Conservation (phyloP, 2,329 filamentous ascomycete genomes). For the Trichoderma gracile region DNA sequence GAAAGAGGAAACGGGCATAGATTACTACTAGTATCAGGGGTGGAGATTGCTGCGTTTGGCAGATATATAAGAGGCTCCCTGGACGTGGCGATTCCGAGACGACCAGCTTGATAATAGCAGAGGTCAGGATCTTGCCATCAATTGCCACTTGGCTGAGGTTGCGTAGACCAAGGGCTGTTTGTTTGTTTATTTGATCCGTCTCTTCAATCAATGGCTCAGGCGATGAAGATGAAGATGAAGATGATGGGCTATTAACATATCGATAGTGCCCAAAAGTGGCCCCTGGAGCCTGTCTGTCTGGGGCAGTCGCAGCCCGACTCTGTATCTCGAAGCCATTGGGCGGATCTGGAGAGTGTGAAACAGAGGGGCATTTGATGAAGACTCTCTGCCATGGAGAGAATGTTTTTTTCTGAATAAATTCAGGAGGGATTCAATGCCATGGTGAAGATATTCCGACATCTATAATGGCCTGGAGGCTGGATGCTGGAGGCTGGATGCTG, state of each 20-base stretch:
- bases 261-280: slow-evolving; percentile 17
- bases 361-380: neutral
- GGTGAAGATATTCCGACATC: neutral
- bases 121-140: too few relatives aligned
- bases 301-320: slow-evolving; percentile 4
- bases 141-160: too few relatives aligned
- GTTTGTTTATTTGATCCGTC: too few relatives aligned
- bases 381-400: neutral
- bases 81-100: neutral
- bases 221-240: too few relatives aligned
- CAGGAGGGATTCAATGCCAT: neutral
- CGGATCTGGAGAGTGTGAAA: neutral
- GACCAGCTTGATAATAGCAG: neutral
- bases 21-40: slow-evolving; percentile 9
- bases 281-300: neutral
- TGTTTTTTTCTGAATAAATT: neutral
- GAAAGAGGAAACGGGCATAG: slow-evolving; percentile 10
- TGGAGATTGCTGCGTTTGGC: slow-evolving; percentile 9
- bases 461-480: neutral
- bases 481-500: neutral
- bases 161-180: too few relatives aligned
- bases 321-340: neutral
- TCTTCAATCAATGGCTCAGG: too few relatives aligned
- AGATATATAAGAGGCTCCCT: slow-evolving; percentile 14
- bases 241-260: neutral